These are phyloP conservation scores for Batkoa obscura DNA, from an alignment of 371 early-diverging fungal genomes.

Conservation along the genomic window DNA sequence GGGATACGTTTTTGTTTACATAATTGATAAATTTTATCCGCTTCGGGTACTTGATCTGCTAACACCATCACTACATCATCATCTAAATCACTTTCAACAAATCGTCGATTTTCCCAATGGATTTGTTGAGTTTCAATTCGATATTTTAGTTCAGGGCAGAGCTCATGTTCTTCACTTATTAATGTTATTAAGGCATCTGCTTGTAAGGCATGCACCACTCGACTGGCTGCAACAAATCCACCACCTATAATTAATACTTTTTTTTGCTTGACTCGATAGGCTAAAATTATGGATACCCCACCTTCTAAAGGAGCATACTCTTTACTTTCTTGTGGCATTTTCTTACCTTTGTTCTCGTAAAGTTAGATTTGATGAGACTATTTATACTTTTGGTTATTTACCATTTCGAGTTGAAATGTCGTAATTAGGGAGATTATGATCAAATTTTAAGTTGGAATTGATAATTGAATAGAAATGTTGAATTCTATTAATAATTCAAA, in stretches of 20 bases:
- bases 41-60: slow-evolving; percentile 24
- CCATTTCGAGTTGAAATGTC: no score
- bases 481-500: no score
- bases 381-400: no score
- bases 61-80: slow-evolving; percentile 45
- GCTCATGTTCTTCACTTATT: slow-evolving; percentile 35
- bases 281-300: slow-evolving; percentile 62
- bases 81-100: slow-evolving; percentile 27
- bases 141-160: slow-evolving; percentile 34
- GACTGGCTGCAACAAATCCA: slow-evolving; percentile 56
- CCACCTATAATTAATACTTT: slow-evolving; percentile 69
- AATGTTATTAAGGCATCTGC: slow-evolving; percentile 61
- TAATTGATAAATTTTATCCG: not conserved
- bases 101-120: slow-evolving; percentile 32
- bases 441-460: no score
- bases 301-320: not conserved
- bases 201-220: slow-evolving; percentile 53
- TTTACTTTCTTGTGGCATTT: no score
- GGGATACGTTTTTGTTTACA: slow-evolving; percentile 52
- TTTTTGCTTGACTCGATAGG: slow-evolving; percentile 46
- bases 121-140: slow-evolving; percentile 38
- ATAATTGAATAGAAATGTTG: no score
- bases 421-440: no score
- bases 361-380: no score
- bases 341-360: no score